Conservation (phyloP, 495 filamentous ascomycete genomes). For the Podospora didyma region DNA sequence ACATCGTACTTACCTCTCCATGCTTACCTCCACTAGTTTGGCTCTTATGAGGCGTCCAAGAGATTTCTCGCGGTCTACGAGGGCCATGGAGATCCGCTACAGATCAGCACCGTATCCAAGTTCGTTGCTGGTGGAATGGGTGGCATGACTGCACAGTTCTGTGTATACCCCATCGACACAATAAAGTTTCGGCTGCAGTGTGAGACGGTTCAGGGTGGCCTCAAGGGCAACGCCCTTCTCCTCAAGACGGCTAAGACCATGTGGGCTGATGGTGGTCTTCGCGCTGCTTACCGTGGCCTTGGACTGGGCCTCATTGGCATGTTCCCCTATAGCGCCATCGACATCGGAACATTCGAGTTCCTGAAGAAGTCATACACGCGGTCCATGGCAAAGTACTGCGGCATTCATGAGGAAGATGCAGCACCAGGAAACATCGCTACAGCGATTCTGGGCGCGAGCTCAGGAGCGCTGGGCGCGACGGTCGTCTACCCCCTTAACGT, state of each 20-base stretch:
- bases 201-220: constrained; percentile 80
- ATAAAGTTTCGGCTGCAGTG: constrained; percentile 96
- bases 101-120: constrained; percentile 76
- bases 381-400: constrained; percentile 63
- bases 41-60: constrained; percentile 94
- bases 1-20: not conserved
- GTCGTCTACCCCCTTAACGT: constrained; percentile 95
- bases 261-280: constrained; percentile 67
- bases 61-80: constrained; percentile 80
- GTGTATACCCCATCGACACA: constrained; percentile 94
- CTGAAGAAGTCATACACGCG: constrained; percentile 70
- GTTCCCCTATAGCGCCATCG: constrained; percentile 97
- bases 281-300: constrained; percentile 84
- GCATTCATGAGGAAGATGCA: constrained; percentile 79
- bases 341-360: constrained; percentile 91
- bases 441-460: constrained; percentile 79
- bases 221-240: constrained; percentile 81
- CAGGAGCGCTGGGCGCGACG: constrained; percentile 89
- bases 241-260: constrained; percentile 77
- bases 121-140: constrained; percentile 88
- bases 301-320: constrained; percentile 91
- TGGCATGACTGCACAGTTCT: constrained; percentile 93
- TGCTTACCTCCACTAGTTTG: constrained; percentile 55
- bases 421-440: constrained; percentile 71
- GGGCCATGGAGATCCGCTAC: constrained; percentile 77